These are phyloP conservation scores for Chlamydomonas sp. DNA, from an alignment of 139 green algal species.

Conservation along the genomic window DNA sequence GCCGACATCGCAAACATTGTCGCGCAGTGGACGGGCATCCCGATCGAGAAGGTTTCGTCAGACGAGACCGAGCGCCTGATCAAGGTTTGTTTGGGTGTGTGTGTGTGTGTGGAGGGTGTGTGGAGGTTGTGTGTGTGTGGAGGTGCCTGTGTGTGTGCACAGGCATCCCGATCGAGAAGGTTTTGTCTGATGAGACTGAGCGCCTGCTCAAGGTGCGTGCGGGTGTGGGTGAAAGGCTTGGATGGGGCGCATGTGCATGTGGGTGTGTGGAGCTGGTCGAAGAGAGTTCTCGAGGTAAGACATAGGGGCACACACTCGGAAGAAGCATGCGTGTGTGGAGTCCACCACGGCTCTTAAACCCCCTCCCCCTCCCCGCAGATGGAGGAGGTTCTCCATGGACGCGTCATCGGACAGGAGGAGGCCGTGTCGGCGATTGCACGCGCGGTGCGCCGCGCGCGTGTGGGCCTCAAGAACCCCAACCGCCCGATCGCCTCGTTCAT, in stretches of 20 bases:
- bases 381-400: slow-evolving; percentile 92
- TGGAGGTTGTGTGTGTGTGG: too few species aligned
- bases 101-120: too few species aligned
- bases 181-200: slow-evolving; percentile 88
- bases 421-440: slow-evolving; percentile 79
- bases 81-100: too few species aligned
- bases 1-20: slow-evolving; percentile 77
- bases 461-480: slow-evolving; percentile 98
- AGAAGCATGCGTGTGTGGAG: background rate
- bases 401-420: slow-evolving; percentile 96
- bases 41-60: slow-evolving; percentile 81
- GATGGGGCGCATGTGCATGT: too few species aligned
- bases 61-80: slow-evolving; percentile 93
- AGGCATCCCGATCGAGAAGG: slow-evolving; percentile 67
- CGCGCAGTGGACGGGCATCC: slow-evolving; percentile 17
- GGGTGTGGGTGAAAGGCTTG: too few species aligned
- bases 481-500: slow-evolving; percentile 95
- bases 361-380: too few species aligned
- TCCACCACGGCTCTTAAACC: background rate
- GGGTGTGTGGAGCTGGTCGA: too few species aligned
- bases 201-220: slow-evolving; percentile 94
- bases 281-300: too few species aligned
- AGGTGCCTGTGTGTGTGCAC: too few species aligned
- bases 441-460: slow-evolving; percentile 89
- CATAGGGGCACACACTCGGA: too few species aligned